phyloP scores from a whole-genome alignment of 140 eudicot genomes.

The Oenanthe javanica region DNA sequence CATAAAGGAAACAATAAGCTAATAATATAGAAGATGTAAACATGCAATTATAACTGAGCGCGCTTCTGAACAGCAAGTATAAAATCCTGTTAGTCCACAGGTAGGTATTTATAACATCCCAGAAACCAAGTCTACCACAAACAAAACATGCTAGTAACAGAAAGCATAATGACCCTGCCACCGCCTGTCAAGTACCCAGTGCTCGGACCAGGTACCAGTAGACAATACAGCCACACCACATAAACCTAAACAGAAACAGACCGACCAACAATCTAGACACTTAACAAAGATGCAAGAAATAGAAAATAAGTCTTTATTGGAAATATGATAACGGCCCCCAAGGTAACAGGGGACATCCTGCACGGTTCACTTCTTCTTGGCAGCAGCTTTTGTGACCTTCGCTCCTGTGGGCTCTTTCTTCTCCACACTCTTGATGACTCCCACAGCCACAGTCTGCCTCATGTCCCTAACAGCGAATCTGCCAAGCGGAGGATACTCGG shows the following conservation, averaged over 20 bases:
- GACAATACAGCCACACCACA: constrained; percentile 9
- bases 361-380: constrained; percentile 47
- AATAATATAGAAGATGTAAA: background rate
- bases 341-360: background rate
- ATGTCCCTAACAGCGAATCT: constrained; percentile 54
- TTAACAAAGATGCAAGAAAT: background rate
- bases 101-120: background rate
- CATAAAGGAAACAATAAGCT: too few relatives aligned
- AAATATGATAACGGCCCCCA: background rate
- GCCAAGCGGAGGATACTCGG: constrained; percentile 53
- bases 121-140: background rate
- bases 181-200: constrained; percentile 55
- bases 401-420: constrained; percentile 57
- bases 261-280: background rate
- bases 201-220: constrained; percentile 26
- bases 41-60: background rate
- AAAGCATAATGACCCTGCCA: constrained; percentile 17
- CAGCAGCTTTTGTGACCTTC: constrained; percentile 50
- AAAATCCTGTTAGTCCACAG: background rate
- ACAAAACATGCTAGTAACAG: background rate
- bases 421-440: constrained; percentile 46
- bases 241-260: constrained; percentile 3
- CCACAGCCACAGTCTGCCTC: constrained; percentile 64
- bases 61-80: background rate
- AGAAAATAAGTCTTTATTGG: background rate